Evolutionary conservation across 2,329 filamentous ascomycete genomes (phyloP).

Genomic region (Gaeumannomyces sp.): DNA sequence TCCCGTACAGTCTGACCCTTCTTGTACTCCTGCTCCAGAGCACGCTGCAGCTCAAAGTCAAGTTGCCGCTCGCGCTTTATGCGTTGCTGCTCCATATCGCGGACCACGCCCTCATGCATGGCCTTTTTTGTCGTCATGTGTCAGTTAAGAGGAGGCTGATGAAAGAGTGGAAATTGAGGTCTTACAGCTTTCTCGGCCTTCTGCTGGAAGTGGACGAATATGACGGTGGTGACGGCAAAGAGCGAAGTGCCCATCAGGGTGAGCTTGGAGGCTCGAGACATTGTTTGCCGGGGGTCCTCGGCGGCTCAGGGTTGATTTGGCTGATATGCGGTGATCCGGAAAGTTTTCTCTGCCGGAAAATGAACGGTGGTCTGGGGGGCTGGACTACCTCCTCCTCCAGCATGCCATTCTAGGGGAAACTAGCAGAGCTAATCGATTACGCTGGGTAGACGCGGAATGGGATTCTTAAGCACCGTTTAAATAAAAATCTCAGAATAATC

Average conservation of each 20-base stretch:
- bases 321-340: neutral
- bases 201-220: conserved; percentile 86
- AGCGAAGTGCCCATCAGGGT: conserved; percentile 74
- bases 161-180: conserved; percentile 14
- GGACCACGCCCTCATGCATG: conserved; percentile 92
- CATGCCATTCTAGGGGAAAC: neutral
- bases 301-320: neutral
- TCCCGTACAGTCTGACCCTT: conserved; percentile 61
- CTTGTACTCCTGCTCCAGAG: conserved; percentile 81
- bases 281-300: conserved; percentile 36
- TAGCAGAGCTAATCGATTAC: no score
- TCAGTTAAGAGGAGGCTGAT: neutral
- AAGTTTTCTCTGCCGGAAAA: neutral
- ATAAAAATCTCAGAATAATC: no score
- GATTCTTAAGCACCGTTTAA: no score
- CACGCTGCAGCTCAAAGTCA: conserved; percentile 88
- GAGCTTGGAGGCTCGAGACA: conserved; percentile 87
- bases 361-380: no score
- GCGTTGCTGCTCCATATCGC: conserved; percentile 90
- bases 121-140: conserved; percentile 46
- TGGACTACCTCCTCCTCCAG: neutral
- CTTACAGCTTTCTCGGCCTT: conserved; percentile 71
- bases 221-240: conserved; percentile 69
- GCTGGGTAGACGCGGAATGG: no score
- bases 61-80: conserved; percentile 85